Evolutionary conservation across 352 stramenopile genomes (phyloP).

Genomic region (Phytopythium delawarense): DNA sequence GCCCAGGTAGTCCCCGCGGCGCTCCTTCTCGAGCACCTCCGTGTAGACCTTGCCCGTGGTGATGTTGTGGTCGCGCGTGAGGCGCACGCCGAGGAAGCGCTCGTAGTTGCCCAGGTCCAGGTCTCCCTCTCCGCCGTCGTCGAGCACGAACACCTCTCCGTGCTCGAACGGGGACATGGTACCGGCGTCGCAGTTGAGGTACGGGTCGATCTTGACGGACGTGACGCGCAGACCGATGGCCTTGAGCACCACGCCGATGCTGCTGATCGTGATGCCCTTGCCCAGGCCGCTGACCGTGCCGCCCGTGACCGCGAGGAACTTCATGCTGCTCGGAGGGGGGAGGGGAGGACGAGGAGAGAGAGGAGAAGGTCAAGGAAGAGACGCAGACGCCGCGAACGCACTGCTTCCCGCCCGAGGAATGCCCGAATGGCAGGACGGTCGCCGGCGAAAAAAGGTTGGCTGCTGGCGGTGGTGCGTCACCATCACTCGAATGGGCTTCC

Average conservation of each 20-base stretch:
- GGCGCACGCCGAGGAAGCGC: slow-evolving; percentile 94
- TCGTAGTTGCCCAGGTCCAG: slow-evolving; percentile 99
- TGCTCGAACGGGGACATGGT: slow-evolving; percentile 98
- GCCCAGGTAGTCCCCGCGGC: slow-evolving; percentile 96
- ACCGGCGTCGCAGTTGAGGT: slow-evolving; percentile 98
- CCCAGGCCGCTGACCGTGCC: slow-evolving; percentile 98
- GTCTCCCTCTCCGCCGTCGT: slow-evolving; percentile 97
- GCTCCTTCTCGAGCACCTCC: slow-evolving; percentile 95
- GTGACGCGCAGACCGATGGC: slow-evolving; percentile 94
- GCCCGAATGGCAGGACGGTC: neutral
- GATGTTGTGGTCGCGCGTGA: slow-evolving; percentile 98
- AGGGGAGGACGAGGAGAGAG: no score
- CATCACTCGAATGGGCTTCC: neutral
- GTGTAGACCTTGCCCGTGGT: slow-evolving; percentile 99
- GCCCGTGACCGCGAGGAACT: slow-evolving; percentile 98
- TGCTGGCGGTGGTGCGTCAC: neutral
- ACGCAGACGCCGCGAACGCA: neutral
- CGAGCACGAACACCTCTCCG: slow-evolving; percentile 96
- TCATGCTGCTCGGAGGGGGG: slow-evolving; percentile 65
- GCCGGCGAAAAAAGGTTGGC: neutral
- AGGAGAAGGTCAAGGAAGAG: neutral
- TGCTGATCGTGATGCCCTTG: slow-evolving; percentile 99
- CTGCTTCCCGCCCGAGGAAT: neutral
- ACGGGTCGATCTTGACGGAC: slow-evolving; percentile 99
- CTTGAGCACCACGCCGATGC: slow-evolving; percentile 97